Base-by-base conservation (phyloP, 192 early-diverging fungal species). In the Phycomyces blakesleeanus region DNA sequence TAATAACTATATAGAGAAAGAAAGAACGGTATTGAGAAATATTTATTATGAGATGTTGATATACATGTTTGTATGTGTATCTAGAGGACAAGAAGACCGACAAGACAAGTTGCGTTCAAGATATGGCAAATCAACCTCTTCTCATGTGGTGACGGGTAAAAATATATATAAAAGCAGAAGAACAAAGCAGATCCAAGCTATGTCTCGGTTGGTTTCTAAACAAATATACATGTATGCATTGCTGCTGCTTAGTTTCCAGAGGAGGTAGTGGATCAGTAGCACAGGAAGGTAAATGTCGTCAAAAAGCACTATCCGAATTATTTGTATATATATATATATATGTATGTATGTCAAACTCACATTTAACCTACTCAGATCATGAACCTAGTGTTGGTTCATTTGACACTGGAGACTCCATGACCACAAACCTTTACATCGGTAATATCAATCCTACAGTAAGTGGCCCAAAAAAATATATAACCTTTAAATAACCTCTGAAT, bases 371-470 rank as follows among this genome's bases (percentile, higher is more conserved):
- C 1, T 64, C 27, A 21, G 27, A 16, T 34, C 18, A 34, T 14
- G 6, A 53, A 50, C 22, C 15, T 12, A 47, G 22, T 26, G 37
- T 52, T 57, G 85, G 83, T n/a, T 87, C 87, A 16, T 84, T 87
- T 61, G 88, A 91, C 64, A 82, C 79, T 4, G 90, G 88, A 10
- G 89, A 93, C 68, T 81, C 81, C 7, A 65, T 63, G 11, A 91
- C 91, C 14, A 95, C 93, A 14, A 97, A 97, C 63, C 71, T 97
- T 21, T 93, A 89, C 61, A 78, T 97, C 41, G 84, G 87, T 47
- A 93, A 94, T 59, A 71, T 97, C 58, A 85, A 85, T 57, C 88
- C 90, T 0, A 69, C 79, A 0, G 77, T 74, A 65, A 42, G 57
- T n/a, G n/a, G n/a, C n/a, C n/a, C n/a, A n/a, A n/a, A n/a, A n/a